Percentiles rank a stretch among this genome's conserved stretches.
These are phyloP conservation scores for Sphagnum fallax DNA, from an alignment of 228 moss, liverwort and hornwort species.

Conservation along the genomic window DNA sequence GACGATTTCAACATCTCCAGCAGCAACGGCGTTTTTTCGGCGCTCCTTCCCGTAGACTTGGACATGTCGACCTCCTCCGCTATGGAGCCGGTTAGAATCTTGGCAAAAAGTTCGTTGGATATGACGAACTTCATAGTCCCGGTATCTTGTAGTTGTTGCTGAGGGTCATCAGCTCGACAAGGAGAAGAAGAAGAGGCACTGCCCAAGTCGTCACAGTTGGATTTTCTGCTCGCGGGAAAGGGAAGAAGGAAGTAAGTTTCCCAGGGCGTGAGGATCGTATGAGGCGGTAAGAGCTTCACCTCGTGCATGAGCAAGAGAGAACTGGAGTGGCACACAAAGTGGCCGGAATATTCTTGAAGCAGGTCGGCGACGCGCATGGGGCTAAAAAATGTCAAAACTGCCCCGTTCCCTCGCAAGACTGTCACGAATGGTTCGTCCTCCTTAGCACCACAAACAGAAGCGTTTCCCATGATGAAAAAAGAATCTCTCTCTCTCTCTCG, in stretches of 20 bases:
- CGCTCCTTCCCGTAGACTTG: too few relatives aligned
- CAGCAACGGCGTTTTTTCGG: too few relatives aligned
- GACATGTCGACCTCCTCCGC: too few relatives aligned
- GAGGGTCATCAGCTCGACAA: conserved; percentile 15
- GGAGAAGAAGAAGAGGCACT: conserved; percentile 6
- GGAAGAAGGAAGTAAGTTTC: conserved; percentile 89
- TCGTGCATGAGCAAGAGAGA: conserved; percentile 66
- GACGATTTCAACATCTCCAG: too few relatives aligned
- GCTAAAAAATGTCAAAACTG: conserved; percentile 47
- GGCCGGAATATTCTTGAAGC: conserved; percentile 51
- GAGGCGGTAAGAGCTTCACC: conserved; percentile 64
- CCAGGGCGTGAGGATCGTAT: conserved; percentile 47
- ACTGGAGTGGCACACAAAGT: conserved; percentile 90
- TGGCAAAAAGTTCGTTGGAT: conserved; percentile 77
- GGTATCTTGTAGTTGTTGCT: conserved; percentile 11
- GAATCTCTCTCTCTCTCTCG: too few relatives aligned
- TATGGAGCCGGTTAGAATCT: conserved; percentile 48
- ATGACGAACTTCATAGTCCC: conserved; percentile 89
- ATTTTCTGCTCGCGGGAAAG: conserved; percentile 15
- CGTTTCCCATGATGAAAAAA: too few relatives aligned
- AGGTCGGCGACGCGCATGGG: conserved; percentile 68
- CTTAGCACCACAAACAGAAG: conserved; percentile 35
- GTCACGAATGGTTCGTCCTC: conserved; percentile 56
- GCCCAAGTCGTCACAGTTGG: not conserved
- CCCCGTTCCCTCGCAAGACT: conserved; percentile 63